A percentile compares a stretch with the other conserved stretches of the same genome.
Evolutionary conservation across 768 basidiomycete genomes (phyloP).

Genomic region (Psilocybe cubensis): DNA sequence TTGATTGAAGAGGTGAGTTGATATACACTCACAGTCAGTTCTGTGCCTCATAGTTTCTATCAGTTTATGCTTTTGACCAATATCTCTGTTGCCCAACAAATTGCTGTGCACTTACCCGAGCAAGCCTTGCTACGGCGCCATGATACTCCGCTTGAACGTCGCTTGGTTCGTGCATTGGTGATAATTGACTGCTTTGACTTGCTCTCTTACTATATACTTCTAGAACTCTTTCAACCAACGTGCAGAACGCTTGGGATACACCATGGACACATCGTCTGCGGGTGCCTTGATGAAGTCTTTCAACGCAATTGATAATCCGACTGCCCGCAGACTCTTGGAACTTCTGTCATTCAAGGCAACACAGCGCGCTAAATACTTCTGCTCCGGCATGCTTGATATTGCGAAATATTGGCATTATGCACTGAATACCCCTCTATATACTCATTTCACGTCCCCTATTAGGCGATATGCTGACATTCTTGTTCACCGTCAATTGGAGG

Average conservation of each 20-base stretch:
- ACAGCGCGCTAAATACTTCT: constrained; percentile 96
- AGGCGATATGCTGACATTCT: constrained; percentile 93
- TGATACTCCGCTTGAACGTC: constrained; percentile 89
- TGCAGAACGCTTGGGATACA: constrained; percentile 81
- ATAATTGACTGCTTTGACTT: not conserved
- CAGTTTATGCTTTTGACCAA: constrained; percentile 97
- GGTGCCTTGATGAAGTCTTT: constrained; percentile 87
- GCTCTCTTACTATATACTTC: constrained; percentile 8
- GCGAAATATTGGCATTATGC: constrained; percentile 97
- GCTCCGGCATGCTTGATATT: constrained; percentile 98
- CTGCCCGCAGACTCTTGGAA: constrained; percentile 79
- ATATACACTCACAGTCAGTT: not conserved
- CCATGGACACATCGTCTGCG: constrained; percentile 78
- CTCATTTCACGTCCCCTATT: constrained; percentile 92
- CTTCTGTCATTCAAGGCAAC: constrained; percentile 90
- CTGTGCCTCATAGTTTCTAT: not conserved
- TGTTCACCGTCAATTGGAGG: constrained; percentile 95
- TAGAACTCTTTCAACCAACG: constrained; percentile 81
- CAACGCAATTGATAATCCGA: constrained; percentile 70
- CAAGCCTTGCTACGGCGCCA: constrained; percentile 97
- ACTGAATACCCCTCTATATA: constrained; percentile 89
- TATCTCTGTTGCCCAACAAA: constrained; percentile 86
- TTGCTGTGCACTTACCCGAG: constrained; percentile 93
- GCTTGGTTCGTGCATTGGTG: constrained; percentile 58
- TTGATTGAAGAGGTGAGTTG: constrained; percentile 86